These are phyloP conservation scores for Fusarium nisikadoi DNA, from an alignment of 2,329 filamentous ascomycete species.

Conservation along the genomic window DNA sequence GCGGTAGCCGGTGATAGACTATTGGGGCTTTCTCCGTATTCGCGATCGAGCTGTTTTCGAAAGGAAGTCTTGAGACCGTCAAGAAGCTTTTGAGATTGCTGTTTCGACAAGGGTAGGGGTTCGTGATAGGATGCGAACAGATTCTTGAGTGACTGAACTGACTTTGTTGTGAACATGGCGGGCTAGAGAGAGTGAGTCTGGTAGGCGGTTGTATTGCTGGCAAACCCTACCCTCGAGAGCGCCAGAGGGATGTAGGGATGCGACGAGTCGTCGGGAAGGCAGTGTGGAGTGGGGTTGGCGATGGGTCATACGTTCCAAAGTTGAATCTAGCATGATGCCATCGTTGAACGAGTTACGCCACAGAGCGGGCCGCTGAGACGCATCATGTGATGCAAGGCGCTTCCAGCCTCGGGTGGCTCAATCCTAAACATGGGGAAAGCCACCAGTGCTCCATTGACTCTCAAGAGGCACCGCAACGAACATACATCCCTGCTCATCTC, in stretches of 20 bases:
- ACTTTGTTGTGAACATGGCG: slow-evolving; percentile 54
- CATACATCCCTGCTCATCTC: not conserved
- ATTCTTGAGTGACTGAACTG: slow-evolving; percentile 51
- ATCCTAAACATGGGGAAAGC: not conserved
- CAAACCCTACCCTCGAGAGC: slow-evolving; percentile 13
- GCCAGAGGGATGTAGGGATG: not conserved
- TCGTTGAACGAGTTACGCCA: slow-evolving; percentile 39
- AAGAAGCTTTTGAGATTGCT: slow-evolving; percentile 65
- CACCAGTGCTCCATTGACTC: not conserved
- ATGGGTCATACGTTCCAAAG: slow-evolving; percentile 22
- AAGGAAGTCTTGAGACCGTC: slow-evolving; percentile 67
- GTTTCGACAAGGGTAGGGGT: slow-evolving; percentile 60
- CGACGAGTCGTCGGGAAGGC: slow-evolving; percentile 5
- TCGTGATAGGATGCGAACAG: slow-evolving; percentile 60
- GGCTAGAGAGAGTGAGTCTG: slow-evolving; percentile 48
- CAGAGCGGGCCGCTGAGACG: slow-evolving; percentile 27
- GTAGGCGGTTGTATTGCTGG: slow-evolving; percentile 24
- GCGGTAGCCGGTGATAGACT: slow-evolving; percentile 25
- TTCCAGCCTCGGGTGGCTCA: slow-evolving; percentile 31
- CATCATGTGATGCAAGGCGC: slow-evolving; percentile 41
- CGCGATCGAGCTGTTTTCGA: slow-evolving; percentile 66
- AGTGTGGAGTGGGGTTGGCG: slow-evolving; percentile 1
- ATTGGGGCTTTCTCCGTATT: slow-evolving; percentile 60
- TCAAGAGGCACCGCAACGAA: not conserved
- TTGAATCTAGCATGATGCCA: slow-evolving; percentile 41